Base-by-base conservation (phyloP, 257 asterid genomes). In the Anisodus tanguticus region DNA sequence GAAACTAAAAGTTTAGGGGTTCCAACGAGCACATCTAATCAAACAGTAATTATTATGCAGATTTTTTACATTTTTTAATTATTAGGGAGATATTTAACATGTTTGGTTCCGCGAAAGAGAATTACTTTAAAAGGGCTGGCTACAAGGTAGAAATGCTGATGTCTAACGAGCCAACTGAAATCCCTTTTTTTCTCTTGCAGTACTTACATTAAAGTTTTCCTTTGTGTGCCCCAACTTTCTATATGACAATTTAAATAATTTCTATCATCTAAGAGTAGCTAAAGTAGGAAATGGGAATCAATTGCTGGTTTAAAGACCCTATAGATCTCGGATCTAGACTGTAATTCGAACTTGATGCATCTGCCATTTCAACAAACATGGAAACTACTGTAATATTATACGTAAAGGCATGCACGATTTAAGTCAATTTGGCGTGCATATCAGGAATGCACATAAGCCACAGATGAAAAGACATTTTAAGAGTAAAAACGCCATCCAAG, bases 231-330 rank as follows among this genome's bases (percentile, higher is more conserved):
- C 45, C n/a, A 31, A 68, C 51, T 68, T 68, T 68, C 76, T 15
- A 68, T 49, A 68, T 68, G 76, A 68, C 76, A 68, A 68, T 37
- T 35, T 37, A 68, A 67, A 67, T 19, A 37, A 37, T 15, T 68
- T 37, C 76, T 68, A 37, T 37, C 76, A 68, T 68, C 1, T 16
- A 15, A 68, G 51, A 68, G 51, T 68, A 13, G 51, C 51, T 68
- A 68, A 68, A 68, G 11, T 41, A 5, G 45, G 45, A 41, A 41
- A 41, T 41, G 51, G 2, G 51, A 37, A 68, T 37, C 76, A 68
- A 22, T n/a, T 68, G 51, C 51, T 49, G 15, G 76, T 35, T 47
- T 68, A 68, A 37, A 68, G 6, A 68, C 49, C 49, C 76, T 67
- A 13, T 67, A 67, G 51, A 68, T 37, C 76, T 37, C 51, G 1